Conservation (phyloP, 2,329 filamentous ascomycete species). For the Hymenotorrendiella dingleyae region DNA sequence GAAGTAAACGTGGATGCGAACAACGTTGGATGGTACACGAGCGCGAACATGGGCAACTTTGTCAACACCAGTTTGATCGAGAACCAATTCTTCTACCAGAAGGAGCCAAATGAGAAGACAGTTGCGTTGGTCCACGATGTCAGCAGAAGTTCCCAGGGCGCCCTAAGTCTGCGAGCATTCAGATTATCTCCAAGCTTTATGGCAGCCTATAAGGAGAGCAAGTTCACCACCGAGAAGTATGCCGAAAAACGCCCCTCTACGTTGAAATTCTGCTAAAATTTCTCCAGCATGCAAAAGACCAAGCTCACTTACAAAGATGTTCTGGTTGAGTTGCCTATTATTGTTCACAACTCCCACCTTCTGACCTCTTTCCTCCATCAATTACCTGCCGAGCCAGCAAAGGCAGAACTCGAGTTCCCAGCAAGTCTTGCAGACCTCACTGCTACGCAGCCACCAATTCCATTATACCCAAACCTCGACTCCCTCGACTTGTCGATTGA, state of each 20-base stretch:
- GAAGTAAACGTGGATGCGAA: constrained; percentile 99
- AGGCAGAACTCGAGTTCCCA: constrained; percentile 67
- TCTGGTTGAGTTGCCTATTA: constrained; percentile 80
- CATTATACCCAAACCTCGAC: constrained; percentile 83
- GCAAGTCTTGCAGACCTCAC: constrained; percentile 73
- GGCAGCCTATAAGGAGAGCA: constrained; percentile 85
- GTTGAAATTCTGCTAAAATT: constrained; percentile 10
- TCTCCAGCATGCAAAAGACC: constrained; percentile 77
- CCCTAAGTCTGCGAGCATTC: constrained; percentile 85
- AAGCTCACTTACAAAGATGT: constrained; percentile 93
- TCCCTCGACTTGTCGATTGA: constrained; percentile 85
- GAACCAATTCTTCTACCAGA: constrained; percentile 97
- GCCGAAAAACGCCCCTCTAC: constrained; percentile 32
- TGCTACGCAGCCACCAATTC: constrained; percentile 53
- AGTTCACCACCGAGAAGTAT: constrained; percentile 94
- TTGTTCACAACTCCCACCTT: constrained; percentile 94
- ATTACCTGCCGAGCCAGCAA: constrained; percentile 62
- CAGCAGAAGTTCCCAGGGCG: constrained; percentile 88
- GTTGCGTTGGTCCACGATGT: constrained; percentile 92
- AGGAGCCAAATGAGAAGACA: constrained; percentile 77
- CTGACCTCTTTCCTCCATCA: constrained; percentile 94
- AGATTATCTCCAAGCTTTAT: constrained; percentile 83
- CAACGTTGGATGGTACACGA: constrained; percentile 97
- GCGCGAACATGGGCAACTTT: constrained; percentile 98
- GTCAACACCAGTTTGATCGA: constrained; percentile 92